Evolutionary conservation across 2,329 filamentous ascomycete species (phyloP).

Genomic region (Talaromyces sp.): DNA sequence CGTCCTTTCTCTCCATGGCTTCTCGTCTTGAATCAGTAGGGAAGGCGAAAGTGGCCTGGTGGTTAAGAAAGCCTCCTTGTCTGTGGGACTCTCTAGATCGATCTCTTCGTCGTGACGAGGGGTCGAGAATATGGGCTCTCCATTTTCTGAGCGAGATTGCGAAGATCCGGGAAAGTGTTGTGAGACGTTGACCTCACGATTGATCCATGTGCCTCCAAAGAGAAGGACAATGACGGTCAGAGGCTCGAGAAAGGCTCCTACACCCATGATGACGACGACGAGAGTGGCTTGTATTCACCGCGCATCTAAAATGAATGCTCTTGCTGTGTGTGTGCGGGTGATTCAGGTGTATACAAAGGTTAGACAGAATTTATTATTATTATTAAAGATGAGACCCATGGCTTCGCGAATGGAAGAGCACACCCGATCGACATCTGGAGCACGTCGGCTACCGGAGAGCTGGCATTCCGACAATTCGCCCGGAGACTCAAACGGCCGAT

Average conservation of each 20-base stretch:
- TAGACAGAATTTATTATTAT: not conserved
- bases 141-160: conserved; percentile 14
- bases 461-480: not conserved
- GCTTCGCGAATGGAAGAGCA: not conserved
- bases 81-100: conserved; percentile 31
- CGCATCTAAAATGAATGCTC: not conserved
- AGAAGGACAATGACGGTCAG: conserved; percentile 55
- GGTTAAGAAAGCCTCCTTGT: conserved; percentile 31
- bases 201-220: conserved; percentile 57
- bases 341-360: not conserved
- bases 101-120: conserved; percentile 10
- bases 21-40: conserved; percentile 35
- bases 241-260: conserved; percentile 56
- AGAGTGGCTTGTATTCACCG: not conserved
- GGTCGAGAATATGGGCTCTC: conserved; percentile 12
- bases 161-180: not conserved
- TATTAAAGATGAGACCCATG: not conserved
- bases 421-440: not conserved
- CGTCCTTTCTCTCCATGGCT: conserved; percentile 46
- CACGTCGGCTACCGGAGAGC: not conserved
- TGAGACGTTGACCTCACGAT: conserved; percentile 36
- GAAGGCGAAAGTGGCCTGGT: conserved; percentile 34
- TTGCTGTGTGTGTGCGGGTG: not conserved
- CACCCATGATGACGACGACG: conserved; percentile 40
- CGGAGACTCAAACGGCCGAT: not conserved